Evolutionary conservation across 495 filamentous ascomycete species (phyloP), one percentile per base, ranked within the genome.

Genomic region (Chlorociboria aeruginascens): DNA sequence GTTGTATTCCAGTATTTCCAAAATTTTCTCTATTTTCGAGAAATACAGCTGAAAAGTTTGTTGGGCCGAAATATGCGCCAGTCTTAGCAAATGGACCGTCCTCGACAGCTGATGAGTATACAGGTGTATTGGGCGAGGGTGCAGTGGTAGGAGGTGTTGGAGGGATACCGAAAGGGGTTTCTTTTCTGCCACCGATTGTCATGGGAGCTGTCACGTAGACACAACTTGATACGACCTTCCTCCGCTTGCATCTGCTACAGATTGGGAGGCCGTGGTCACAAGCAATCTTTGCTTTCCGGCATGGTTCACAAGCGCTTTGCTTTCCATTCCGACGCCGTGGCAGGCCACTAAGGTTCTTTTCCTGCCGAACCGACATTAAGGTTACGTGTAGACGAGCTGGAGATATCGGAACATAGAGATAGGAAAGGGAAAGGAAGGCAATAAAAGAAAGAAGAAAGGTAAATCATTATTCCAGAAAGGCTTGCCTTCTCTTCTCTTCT

Each of bases 301-400:
- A 76, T 12, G 72, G 70, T 59, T 76, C 69, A 45, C 72, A 76
- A 4, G 69, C 70, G 48, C 69, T 67, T 20, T 66, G 57, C 13
- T 68, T 63, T 8, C 72, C 70, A 60, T 74, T 76, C 31, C 68
- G 66, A 20, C 69, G 66, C 17, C 49, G 29, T 8, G 48, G 46
- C 1, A 59, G 40, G 25, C 25, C 28, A 6, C 45, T 28, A 13
- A 20, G 9, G 25, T 29, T n/a, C n/a, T 32, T 1, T 29, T 11
- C 10, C 12, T 41, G 39, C 17, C n/a, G 39, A 20, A 25, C 2
- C 20, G 20, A 25, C 20, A 25, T 25, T 4, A 25, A 25, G 20
- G 20, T 25, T 25, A n/a, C n/a, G n/a, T n/a, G n/a, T n/a, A 25
- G 20, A 25, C 20, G 4, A 25, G 20, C 20, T 25, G 20, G 20